These are phyloP conservation scores for Xanthoceras sorbifolium DNA, from an alignment of 345 rosid genomes.

Conservation along the genomic window DNA sequence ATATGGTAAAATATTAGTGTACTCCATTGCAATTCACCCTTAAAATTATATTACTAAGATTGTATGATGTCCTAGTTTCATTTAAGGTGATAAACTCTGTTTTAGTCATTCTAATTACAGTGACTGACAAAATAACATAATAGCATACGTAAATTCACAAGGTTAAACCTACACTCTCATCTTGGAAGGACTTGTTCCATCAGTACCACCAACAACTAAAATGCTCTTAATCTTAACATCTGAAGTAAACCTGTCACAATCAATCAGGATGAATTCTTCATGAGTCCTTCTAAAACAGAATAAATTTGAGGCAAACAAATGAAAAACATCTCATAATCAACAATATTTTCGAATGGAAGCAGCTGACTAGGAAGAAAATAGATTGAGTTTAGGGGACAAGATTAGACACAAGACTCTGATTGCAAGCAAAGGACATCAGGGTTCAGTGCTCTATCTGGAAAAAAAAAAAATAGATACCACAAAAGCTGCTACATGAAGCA, in stretches of 20 bases:
- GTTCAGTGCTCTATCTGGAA: not conserved
- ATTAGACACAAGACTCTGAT: not conserved
- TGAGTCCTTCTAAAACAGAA: not conserved
- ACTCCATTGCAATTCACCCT: not conserved
- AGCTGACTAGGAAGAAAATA: not conserved
- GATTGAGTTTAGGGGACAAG: not conserved
- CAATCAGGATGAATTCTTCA: slow-evolving; percentile 10
- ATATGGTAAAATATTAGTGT: too few species aligned
- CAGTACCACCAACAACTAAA: slow-evolving; percentile 83
- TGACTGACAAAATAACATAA: not conserved
- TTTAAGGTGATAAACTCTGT: not conserved
- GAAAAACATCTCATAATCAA: not conserved
- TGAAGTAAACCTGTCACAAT: slow-evolving; percentile 70
- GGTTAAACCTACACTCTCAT: slow-evolving; percentile 79
- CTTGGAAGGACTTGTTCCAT: slow-evolving; percentile 94
- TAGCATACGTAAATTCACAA: not conserved
- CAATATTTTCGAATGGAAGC: not conserved
- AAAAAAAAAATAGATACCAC: not conserved
- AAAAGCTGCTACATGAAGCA: not conserved
- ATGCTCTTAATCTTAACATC: slow-evolving; percentile 97
- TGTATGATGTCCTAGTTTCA: not conserved
- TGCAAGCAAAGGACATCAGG: not conserved
- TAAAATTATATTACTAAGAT: not conserved
- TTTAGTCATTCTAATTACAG: not conserved
- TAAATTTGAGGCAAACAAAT: not conserved